Evolutionary conservation across 768 basidiomycete species (phyloP).

Genomic region (Tylopilus sp.): DNA sequence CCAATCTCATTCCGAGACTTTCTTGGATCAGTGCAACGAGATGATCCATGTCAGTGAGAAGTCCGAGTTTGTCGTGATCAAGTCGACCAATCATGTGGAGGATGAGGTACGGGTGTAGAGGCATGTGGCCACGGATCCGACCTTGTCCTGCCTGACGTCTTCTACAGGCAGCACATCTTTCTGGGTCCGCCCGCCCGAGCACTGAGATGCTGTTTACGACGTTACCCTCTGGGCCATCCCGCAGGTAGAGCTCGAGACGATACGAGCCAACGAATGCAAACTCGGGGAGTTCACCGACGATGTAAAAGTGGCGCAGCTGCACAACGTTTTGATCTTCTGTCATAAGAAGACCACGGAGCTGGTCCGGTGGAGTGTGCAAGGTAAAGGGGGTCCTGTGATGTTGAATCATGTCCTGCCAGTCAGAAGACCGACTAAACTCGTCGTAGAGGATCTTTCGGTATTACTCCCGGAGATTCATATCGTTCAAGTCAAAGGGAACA

Average conservation of each 20-base stretch:
- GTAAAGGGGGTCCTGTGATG: background rate
- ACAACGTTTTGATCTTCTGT: background rate
- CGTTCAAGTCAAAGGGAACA: constrained; percentile 1
- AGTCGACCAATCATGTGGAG: constrained; percentile 9
- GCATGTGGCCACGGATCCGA: constrained; percentile 14
- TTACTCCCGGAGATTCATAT: constrained; percentile 1
- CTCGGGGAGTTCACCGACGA: constrained; percentile 9
- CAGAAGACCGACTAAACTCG: background rate
- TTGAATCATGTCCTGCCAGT: background rate
- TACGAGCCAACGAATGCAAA: constrained; percentile 18
- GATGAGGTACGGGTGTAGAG: constrained; percentile 11
- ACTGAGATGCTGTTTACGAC: constrained; percentile 18
- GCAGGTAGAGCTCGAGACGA: constrained; percentile 17
- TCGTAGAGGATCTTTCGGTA: constrained; percentile 1
- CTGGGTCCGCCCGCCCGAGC: constrained; percentile 4
- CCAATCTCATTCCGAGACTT: constrained; percentile 11
- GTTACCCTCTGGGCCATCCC: background rate
- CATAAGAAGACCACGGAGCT: background rate
- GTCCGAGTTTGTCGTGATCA: background rate
- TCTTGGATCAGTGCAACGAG: background rate
- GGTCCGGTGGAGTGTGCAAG: background rate
- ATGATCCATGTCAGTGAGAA: constrained; percentile 2
- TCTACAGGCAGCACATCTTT: constrained; percentile 10
- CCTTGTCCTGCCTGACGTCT: constrained; percentile 5
- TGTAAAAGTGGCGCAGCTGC: constrained; percentile 4